Conservation (phyloP, 2,329 filamentous ascomycete species). For the Penicillium aurantiogriseum region DNA sequence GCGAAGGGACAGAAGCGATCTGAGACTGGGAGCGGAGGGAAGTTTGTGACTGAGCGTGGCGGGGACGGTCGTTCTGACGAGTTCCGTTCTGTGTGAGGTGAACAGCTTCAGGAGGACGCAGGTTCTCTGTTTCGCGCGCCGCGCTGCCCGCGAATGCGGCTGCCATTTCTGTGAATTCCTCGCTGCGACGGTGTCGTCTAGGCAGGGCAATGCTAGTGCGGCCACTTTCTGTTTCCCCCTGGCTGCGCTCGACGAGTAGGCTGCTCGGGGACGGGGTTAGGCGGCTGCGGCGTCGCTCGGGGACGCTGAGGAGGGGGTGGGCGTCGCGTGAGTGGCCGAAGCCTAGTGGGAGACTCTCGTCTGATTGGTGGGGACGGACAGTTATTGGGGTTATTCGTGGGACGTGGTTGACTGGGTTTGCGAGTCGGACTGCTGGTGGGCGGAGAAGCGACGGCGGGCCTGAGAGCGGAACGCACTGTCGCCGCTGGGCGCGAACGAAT, state of each 20-base stretch:
- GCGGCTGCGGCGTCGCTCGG: constrained; percentile 56
- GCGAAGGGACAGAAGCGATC: constrained; percentile 40
- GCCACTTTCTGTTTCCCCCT: constrained; percentile 46
- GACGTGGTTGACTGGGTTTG: constrained; percentile 62
- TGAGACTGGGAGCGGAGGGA: constrained; percentile 44
- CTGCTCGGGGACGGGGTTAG: constrained; percentile 49
- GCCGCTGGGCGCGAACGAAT: constrained; percentile 23
- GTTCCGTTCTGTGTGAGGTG: constrained; percentile 29
- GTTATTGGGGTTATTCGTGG: constrained; percentile 53
- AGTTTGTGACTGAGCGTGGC: constrained; percentile 41
- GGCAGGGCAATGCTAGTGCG: constrained; percentile 56
- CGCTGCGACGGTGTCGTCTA: constrained; percentile 40
- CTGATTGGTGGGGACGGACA: constrained; percentile 37
- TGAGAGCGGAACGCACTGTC: constrained; percentile 25
- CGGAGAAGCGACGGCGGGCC: constrained; percentile 28
- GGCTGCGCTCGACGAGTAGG: constrained; percentile 50
- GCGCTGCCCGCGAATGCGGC: constrained; percentile 28
- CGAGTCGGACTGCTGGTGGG: constrained; percentile 53
- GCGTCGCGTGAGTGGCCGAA: constrained; percentile 46
- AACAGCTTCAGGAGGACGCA: constrained; percentile 32
- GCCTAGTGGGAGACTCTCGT: constrained; percentile 36
- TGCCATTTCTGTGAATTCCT: constrained; percentile 27
- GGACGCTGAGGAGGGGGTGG: constrained; percentile 57
- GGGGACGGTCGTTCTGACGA: constrained; percentile 30
- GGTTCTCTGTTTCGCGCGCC: constrained; percentile 27